Base-by-base conservation (phyloP, 1,284 basidiomycete species). In the Pseudomicrostroma phylloplanum region DNA sequence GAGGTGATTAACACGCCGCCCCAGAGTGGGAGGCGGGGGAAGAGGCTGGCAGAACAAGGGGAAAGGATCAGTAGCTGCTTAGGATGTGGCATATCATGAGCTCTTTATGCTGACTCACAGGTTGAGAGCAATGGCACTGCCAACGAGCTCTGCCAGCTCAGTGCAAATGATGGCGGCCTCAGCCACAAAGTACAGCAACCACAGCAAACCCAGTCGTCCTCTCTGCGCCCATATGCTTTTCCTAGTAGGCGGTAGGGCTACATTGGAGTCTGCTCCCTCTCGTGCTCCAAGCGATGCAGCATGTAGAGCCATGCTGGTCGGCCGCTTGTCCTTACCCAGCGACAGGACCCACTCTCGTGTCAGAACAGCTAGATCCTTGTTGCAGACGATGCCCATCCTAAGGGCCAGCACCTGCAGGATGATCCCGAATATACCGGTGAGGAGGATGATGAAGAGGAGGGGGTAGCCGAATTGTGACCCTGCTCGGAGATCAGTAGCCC, bases 371-470 rank as follows among this genome's bases (percentile, higher is more conserved):
- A 71, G 58, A 67, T 80, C 80, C 49, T 74, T 62, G 19, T 79
- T 79, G 15, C 82, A 84, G 3, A 83, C 81, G 48, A 83, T 81
- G 4, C 85, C 85, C 4, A 86, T 73, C 40, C 84, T 76, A 19
- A 83, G 81, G 0, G 83, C 77, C 26, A 82, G 74, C 80, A 87
- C 87, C 83, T 90, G 89, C 23, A 91, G 82, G 61, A 89, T 84
- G 1, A 89, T 85, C 11, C 90, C 92, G 60, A 91, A 87, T n/a
- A 92, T 71, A 19, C 90, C 90, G 0, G 92, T 85, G 17, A 94
- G 76, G 1, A 96, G 83, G 12, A 96, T 87, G 56, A 94, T 84
- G 75, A 93, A 92, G 43, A 96, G 84, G 39, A 94, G 84, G 68
- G 87, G 86, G 82, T 92, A 94, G 0, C 91, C 91, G 55, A 70